Evolutionary conservation across 176 grass and related monocot genomes (phyloP), one percentile per base, ranked within the genome.

Genomic region (Urochloa ruziziensis): DNA sequence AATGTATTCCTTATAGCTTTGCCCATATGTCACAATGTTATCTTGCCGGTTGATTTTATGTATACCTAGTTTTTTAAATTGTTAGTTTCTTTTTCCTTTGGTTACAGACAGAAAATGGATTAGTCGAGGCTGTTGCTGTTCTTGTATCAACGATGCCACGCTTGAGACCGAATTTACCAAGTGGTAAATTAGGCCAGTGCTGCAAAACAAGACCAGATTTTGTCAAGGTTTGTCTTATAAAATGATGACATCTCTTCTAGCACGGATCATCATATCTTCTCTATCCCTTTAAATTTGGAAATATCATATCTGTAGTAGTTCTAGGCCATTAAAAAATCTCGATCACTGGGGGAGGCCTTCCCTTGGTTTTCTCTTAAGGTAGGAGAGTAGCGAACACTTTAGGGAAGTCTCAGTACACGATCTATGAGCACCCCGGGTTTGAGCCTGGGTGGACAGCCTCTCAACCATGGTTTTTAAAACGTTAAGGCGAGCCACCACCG

Each of bases 51-150:
- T 23, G 52, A 43, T 66, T 79, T 49, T 73, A 64, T 79, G 16
- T 49, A 58, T 60, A 74, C 32, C 37, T 67, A 40, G 70, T 66
- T 30, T 58, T 58, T 16, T 49, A 82, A 60, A 59, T 73, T 7
- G 67, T 42, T 24, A 24, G 0, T 25, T 80, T 69, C n/a, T 11
- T 48, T 14, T 69, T 58, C 62, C 15, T 89, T 42, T 82, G 36
- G 69, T 78, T 60, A 76, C 85, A 98, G 96, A 95, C 91, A 84
- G 96, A 98, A 93, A 98, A 98, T 63, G 96, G 96, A 40, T 85
- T 98, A 77, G 96, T 98, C 13, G 96, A 98, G 91, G 96, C 96
- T 66, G 93, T 98, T 66, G 89, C 89, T 49, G 88, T 95, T 84
- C 91, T 98, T 77, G 78, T 98, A 71, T 91, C 91, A 79, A 94